A percentile compares a stretch with the other conserved stretches of the same genome.
Conservation (phyloP, 371 early-diverging fungal genomes). For the Mucor piriformis region DNA sequence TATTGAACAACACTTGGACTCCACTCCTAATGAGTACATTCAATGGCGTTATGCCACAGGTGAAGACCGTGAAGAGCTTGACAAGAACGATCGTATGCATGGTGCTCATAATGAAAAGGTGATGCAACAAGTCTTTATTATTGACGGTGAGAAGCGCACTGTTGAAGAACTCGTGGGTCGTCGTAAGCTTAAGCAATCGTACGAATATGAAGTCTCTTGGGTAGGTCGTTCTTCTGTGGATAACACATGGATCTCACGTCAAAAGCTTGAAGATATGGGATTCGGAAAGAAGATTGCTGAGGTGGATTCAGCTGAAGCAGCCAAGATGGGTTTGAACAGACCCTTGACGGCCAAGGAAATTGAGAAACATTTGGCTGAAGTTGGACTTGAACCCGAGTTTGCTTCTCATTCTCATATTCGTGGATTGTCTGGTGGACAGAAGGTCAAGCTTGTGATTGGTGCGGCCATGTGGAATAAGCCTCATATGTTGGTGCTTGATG, state of each 20-base stretch:
- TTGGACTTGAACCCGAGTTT: conserved; percentile 73
- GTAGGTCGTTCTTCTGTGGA: conserved; percentile 61
- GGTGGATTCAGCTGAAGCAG: conserved; percentile 69
- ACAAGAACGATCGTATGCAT: conserved; percentile 65
- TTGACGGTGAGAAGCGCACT: conserved; percentile 66
- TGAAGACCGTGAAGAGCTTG: conserved; percentile 69
- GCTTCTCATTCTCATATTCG: conserved; percentile 83
- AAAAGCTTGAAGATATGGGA: conserved; percentile 70
- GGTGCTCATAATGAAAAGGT: conserved; percentile 65
- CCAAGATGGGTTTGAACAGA: conserved; percentile 63
- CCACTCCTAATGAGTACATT: conserved; percentile 71
- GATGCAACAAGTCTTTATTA: conserved; percentile 63
- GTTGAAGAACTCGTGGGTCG: conserved; percentile 65
- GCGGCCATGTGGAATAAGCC: conserved; percentile 86
- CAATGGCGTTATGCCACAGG: conserved; percentile 74
- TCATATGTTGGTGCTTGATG: conserved; percentile 87
- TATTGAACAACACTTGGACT: conserved; percentile 69
- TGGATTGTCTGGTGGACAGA: conserved; percentile 91
- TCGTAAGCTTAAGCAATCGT: conserved; percentile 71
- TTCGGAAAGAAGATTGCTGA: conserved; percentile 68
- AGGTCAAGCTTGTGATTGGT: conserved; percentile 87
- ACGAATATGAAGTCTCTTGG: conserved; percentile 70
- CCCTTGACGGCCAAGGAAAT: conserved; percentile 68
- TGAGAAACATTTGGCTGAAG: conserved; percentile 70
- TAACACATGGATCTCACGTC: conserved; percentile 74